Evolutionary conservation across 75 land plant genomes (phyloP), one percentile per base, ranked within the genome.

Genomic region (Chamaecyparis obtusa): DNA sequence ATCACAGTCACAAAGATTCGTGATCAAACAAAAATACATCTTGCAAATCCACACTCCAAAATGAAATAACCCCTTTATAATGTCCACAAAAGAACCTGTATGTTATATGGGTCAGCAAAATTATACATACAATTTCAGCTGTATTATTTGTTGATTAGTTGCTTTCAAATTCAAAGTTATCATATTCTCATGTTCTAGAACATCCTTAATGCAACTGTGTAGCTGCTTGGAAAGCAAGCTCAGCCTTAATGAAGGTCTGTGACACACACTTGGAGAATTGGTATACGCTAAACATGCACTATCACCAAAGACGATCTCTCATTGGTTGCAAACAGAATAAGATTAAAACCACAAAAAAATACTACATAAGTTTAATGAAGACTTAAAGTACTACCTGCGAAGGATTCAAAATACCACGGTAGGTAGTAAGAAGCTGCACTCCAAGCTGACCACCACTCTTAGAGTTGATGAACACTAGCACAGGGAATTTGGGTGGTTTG

Each of bases 401-500:
- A 57, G 67, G 78, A 89, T 94, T 94, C 41, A 97, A 91, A 87
- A 97, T 85, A 11, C 24, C 36, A 24, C 92, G 92, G 77, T 91
- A 96, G 21, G 95, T 92, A 21, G 33, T 27, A 16, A 96, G 88
- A 48, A 97, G 92, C 10, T 92, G 86, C 44, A 87, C 89, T 33
- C 99, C 98, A 7, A 96, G 95, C 89, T 97, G 98, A 32, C 98
- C 99, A 21, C 98, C 99, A 88, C 99, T 97, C 89, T 78, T 94
- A 30, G 97, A 88, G 72, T 97, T 97, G 30, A 97, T 94, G 87
- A 97, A 97, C n/a, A 94, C 98, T 30, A 97, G 77, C 21, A 96
- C 91, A 10, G 99, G 99, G 60, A 87, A 92, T 44, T 46, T 55
- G 9, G 99, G 99, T 15, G 37, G 48, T 74, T 60, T 46, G 3